These are phyloP conservation scores for Coemansia sp. DNA, from an alignment of 371 early-diverging fungal genomes.

Conservation along the genomic window DNA sequence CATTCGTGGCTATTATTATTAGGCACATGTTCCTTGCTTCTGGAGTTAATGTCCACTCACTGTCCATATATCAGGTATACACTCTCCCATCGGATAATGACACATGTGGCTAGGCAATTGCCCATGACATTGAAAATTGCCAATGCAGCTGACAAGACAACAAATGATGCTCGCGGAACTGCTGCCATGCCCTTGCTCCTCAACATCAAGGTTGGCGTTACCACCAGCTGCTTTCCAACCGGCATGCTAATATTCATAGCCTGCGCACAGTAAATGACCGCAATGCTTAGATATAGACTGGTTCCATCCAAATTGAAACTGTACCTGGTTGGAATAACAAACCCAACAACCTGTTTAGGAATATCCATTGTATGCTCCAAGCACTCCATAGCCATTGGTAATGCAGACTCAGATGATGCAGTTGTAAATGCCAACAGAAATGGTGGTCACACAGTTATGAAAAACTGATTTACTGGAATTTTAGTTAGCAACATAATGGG, in stretches of 20 bases:
- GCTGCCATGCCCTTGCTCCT: not conserved
- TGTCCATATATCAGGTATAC: not conserved
- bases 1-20: too few species aligned
- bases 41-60: not conserved
- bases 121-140: not conserved
- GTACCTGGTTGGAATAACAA: constrained; percentile 1
- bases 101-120: not conserved
- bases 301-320: not conserved
- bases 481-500: not conserved
- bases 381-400: constrained; percentile 3
- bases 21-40: too few species aligned
- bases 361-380: constrained; percentile 2
- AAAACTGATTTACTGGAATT: not conserved
- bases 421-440: not conserved
- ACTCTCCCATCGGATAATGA: not conserved
- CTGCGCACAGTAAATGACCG: constrained; percentile 2
- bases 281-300: constrained; percentile 1
- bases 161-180: constrained; percentile 1
- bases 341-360: not conserved
- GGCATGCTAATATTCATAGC: not conserved
- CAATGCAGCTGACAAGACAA: not conserved
- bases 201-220: not conserved
- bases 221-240: not conserved
- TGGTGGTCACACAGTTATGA: not conserved
- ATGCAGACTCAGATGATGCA: not conserved